phyloP scores from a whole-genome alignment of 306 rosid species.

The Rosa rugosa region DNA sequence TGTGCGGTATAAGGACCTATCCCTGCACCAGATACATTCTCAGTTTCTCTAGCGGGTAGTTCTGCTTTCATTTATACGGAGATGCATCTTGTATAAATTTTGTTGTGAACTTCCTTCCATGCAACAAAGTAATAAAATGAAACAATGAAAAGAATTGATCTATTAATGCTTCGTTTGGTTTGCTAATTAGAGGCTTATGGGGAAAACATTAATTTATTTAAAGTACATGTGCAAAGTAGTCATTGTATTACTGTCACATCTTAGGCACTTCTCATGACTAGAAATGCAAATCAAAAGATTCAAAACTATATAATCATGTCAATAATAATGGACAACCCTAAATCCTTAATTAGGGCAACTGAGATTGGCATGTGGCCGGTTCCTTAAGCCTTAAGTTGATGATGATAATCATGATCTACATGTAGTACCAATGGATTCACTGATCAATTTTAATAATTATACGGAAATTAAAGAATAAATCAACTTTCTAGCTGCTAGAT shows the following conservation, averaged over 20 bases:
- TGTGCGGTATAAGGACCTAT: too few relatives aligned
- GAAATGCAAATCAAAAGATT: background rate
- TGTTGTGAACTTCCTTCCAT: too few relatives aligned
- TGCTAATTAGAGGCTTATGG: too few relatives aligned
- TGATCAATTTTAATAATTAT: too few relatives aligned
- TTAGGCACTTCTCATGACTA: background rate
- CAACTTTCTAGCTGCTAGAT: background rate
- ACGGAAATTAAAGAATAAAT: background rate
- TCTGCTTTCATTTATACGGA: too few relatives aligned
- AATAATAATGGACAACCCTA: background rate
- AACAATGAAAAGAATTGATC: too few relatives aligned
- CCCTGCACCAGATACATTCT: too few relatives aligned
- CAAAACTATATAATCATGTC: background rate
- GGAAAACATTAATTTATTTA: too few relatives aligned
- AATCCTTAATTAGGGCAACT: background rate
- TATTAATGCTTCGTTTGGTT: too few relatives aligned
- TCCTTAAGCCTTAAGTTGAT: background rate
- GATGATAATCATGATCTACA: background rate
- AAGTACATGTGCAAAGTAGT: background rate
- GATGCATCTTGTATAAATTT: too few relatives aligned
- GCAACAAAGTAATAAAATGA: too few relatives aligned
- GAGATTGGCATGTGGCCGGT: slow-evolving; percentile 13
- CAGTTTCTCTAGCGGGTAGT: too few relatives aligned
- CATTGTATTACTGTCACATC: background rate
- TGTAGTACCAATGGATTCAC: background rate